Base-by-base conservation (phyloP, 1,284 basidiomycete genomes). In the Porodaedalea pini region DNA sequence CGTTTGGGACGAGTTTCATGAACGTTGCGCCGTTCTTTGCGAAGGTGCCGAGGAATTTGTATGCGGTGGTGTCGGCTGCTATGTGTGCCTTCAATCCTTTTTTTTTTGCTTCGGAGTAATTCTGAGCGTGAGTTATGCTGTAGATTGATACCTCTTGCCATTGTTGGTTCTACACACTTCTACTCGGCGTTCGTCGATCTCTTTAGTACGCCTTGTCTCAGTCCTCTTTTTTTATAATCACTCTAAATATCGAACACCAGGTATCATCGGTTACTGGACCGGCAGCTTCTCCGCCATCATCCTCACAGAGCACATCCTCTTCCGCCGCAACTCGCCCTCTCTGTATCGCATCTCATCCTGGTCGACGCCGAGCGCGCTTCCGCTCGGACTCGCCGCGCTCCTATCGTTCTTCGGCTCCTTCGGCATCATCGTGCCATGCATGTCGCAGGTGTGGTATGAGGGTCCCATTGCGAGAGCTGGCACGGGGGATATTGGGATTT, bases 11-110 rank as follows among this genome's bases (percentile, higher is more conserved):
- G 44, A 86, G 83, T 60, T 78, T 88, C 62, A 88, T 90, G 79
- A 79, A 88, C 8, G 74, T 88, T 17, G 72, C 83, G 2, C 67
- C 84, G 65, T 57, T 82, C 27, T 78, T 82, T 59, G 70, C 75
- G 49, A 17, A 69, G 72, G 73, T 92, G 3, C 91, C 92, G 2
- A 78, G 90, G 56, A 92, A 87, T 71, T 73, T 90, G 34, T 81
- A 87, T 63, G 81, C 90, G 2, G 63, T 88, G 13, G 67, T 90
- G 37, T 87, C 88, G 2, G 85, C 81, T 21, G 86, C 80, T n/a
- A 83, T 93, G 82, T 83, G 54, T 49, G 55, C 49, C 53, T 71
- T 73, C 23, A n/a, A n/a, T n/a, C n/a, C n/a, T 64, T 65, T 55
- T 50, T 68, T 61, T 5, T 25, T 64, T 36, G 57, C 49, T 31